Percentiles rank a stretch among this genome's conserved stretches.
Evolutionary conservation across 1,284 basidiomycete species (phyloP).

Genomic region (Cutaneotrichosporon arboriforme): DNA sequence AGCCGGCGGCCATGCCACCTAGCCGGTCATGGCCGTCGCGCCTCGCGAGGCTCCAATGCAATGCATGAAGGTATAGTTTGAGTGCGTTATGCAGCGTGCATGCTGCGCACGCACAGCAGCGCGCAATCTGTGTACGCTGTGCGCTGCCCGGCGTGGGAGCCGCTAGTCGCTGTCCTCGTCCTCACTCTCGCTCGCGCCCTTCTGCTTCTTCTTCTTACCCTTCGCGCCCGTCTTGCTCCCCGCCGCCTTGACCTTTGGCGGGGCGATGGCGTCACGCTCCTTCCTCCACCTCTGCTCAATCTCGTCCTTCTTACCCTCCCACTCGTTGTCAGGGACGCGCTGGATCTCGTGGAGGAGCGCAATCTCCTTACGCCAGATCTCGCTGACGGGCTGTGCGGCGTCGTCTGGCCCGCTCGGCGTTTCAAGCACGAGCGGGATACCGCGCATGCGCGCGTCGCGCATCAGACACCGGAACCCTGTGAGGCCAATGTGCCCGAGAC

Average conservation of each 20-base stretch:
- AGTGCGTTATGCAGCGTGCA: too few relatives aligned
- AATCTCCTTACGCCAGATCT: constrained; percentile 70
- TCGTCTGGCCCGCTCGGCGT: constrained; percentile 54
- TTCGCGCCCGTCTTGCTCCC: constrained; percentile 16
- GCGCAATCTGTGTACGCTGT: too few relatives aligned
- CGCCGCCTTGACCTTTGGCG: constrained; percentile 32
- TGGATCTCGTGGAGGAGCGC: constrained; percentile 49
- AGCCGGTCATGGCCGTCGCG: too few relatives aligned
- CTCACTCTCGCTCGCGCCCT: constrained; percentile 19
- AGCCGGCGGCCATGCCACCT: too few relatives aligned
- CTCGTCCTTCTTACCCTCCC: constrained; percentile 30
- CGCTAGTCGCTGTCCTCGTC: not conserved
- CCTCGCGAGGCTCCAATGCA: too few relatives aligned
- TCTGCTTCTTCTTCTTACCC: constrained; percentile 23
- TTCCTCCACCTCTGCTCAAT: constrained; percentile 34
- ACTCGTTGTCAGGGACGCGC: constrained; percentile 34
- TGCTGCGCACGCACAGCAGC: too few relatives aligned
- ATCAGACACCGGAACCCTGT: constrained; percentile 62
- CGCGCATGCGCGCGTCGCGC: constrained; percentile 61
- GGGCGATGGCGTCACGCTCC: constrained; percentile 36
- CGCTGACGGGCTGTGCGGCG: constrained; percentile 39
- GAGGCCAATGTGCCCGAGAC: constrained; percentile 67
- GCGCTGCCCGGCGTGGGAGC: too few relatives aligned
- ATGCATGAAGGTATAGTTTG: too few relatives aligned
- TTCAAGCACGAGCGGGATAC: constrained; percentile 75